phyloP scores from a whole-genome alignment of 306 rosid genomes.

The Dalbergia cochinchinensis region DNA sequence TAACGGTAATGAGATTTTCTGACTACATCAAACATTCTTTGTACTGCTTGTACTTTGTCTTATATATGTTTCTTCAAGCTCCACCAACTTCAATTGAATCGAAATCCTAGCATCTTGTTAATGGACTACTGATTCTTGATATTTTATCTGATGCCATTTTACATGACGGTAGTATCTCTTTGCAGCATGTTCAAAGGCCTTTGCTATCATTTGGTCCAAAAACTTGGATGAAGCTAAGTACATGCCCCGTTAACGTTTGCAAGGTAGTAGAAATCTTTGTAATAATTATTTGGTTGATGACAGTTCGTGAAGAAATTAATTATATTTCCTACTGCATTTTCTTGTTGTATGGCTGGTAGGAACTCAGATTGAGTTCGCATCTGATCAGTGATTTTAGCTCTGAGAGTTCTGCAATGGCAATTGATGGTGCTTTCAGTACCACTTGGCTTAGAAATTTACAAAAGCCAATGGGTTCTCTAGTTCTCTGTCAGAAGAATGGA shows the following conservation, averaged over 20 bases:
- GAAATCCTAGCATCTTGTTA: conserved; percentile 21
- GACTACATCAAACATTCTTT: conserved; percentile 20
- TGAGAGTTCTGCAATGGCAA: conserved; percentile 78
- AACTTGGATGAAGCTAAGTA: conserved; percentile 83
- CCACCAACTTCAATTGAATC: conserved; percentile 28
- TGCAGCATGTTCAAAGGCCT: conserved; percentile 97
- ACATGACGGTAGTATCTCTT: conserved; percentile 38
- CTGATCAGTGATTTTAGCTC: conserved; percentile 79
- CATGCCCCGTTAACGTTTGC: conserved; percentile 82
- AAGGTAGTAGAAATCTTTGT: conserved; percentile 64
- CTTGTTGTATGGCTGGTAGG: conserved; percentile 60
- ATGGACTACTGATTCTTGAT: conserved; percentile 20
- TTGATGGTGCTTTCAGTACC: conserved; percentile 86
- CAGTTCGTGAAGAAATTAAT: conserved; percentile 19
- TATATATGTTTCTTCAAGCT: conserved; percentile 29
- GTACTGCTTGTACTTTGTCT: conserved; percentile 6
- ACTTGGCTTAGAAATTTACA: conserved; percentile 89
- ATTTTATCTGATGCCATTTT: conserved; percentile 25
- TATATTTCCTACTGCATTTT: conserved; percentile 32
- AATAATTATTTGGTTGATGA: conserved; percentile 45
- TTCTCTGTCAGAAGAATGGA: conserved; percentile 73
- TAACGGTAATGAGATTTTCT: conserved; percentile 70
- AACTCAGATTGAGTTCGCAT: conserved; percentile 85
- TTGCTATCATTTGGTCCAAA: conserved; percentile 94
- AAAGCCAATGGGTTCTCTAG: conserved; percentile 74